A percentile compares a stretch with the other conserved stretches of the same genome.
Evolutionary conservation across 2,329 filamentous ascomycete species (phyloP).

Genomic region (Leptographium procerum): DNA sequence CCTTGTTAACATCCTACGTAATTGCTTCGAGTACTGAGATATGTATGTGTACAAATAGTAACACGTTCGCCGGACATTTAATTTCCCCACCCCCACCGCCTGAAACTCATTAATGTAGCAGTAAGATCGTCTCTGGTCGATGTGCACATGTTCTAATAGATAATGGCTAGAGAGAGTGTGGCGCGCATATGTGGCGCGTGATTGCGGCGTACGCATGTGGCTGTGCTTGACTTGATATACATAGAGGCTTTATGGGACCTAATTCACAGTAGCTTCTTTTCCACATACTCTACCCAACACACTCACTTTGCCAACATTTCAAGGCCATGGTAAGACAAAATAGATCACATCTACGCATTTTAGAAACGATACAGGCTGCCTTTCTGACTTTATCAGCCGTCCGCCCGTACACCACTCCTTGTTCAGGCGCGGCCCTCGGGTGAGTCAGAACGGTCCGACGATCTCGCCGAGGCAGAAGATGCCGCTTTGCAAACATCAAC

Average conservation of each 20-base stretch:
- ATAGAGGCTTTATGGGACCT: not conserved
- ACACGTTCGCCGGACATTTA: not conserved
- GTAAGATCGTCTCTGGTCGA: too few species aligned
- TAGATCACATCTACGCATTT: not conserved
- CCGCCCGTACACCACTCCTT: slow-evolving; percentile 33
- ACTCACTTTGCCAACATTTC: too few species aligned
- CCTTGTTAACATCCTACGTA: too few species aligned
- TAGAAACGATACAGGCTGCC: not conserved
- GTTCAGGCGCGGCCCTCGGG: slow-evolving; percentile 18
- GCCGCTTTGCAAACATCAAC: slow-evolving; percentile 18
- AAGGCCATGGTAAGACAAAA: slow-evolving; percentile 4
- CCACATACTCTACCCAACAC: not conserved
- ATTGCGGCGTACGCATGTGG: not conserved
- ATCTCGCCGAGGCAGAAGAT: slow-evolving; percentile 20
- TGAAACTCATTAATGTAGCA: too few species aligned
- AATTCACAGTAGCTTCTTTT: not conserved
- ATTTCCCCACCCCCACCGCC: slow-evolving; percentile 16
- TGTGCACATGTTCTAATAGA: too few species aligned
- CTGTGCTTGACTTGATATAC: not conserved
- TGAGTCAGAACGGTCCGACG: slow-evolving; percentile 19
- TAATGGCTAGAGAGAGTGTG: too few species aligned
- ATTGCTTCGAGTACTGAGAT: too few species aligned
- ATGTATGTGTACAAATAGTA: too few species aligned
- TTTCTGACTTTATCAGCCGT: slow-evolving; percentile 18
- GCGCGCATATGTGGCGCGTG: not conserved